Evolutionary conservation across 2,329 filamentous ascomycete species (phyloP).

Genomic region (Penicillium sp.): DNA sequence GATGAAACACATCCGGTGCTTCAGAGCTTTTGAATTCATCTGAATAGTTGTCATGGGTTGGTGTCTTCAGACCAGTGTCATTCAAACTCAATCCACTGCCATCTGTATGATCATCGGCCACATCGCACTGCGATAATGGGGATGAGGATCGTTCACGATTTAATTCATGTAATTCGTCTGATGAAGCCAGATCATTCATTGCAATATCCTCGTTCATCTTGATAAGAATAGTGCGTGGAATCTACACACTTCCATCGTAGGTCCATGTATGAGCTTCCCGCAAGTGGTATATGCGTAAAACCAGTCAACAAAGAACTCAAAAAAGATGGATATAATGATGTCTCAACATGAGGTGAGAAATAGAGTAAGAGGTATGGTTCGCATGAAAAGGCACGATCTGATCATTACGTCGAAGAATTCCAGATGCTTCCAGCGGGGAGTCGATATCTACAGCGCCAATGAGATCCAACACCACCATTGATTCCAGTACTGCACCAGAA

Average conservation of each 20-base stretch:
- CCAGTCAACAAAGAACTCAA: too few species aligned
- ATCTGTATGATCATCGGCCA: constrained; percentile 1
- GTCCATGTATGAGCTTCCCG: too few species aligned
- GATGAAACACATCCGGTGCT: constrained; percentile 31
- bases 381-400: constrained; percentile 3
- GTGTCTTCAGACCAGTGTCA: constrained; percentile 11
- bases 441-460: constrained; percentile 4
- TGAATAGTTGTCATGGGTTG: constrained; percentile 15
- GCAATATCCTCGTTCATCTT: background rate
- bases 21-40: background rate
- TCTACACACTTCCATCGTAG: too few species aligned
- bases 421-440: constrained; percentile 23
- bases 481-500: too few species aligned
- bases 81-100: constrained; percentile 12
- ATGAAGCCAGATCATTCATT: background rate
- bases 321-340: too few species aligned
- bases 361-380: too few species aligned
- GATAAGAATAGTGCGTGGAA: too few species aligned
- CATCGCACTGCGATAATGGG: background rate
- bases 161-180: too few species aligned
- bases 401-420: constrained; percentile 13
- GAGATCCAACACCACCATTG: background rate
- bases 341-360: too few species aligned
- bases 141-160: too few species aligned
- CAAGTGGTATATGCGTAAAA: too few species aligned